Percentiles rank a stretch among this genome's conserved stretches.
Conservation (phyloP, 83 land plant genomes). For the Larix sibirica region DNA sequence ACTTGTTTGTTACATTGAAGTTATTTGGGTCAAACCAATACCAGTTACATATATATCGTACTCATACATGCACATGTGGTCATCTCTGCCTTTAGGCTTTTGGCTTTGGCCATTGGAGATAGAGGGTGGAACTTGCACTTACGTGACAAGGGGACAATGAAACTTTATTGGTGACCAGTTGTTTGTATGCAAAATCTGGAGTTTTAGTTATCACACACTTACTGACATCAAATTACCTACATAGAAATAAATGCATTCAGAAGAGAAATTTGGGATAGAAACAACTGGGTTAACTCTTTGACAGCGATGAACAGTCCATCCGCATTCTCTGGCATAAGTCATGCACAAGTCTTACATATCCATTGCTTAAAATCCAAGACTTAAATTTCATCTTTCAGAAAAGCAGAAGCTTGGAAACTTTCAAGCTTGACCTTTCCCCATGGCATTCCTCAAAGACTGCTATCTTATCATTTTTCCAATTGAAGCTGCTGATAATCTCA, state of each 20-base stretch:
- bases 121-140: too few species aligned
- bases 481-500: too few species aligned
- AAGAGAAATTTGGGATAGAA: neutral
- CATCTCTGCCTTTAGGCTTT: too few species aligned
- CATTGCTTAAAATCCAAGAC: neutral
- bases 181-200: neutral
- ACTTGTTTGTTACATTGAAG: too few species aligned
- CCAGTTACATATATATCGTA: too few species aligned
- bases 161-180: too few species aligned
- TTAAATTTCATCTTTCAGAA: neutral
- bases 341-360: neutral
- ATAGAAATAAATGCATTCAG: neutral
- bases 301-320: neutral
- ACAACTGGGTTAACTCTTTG: neutral
- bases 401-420: neutral
- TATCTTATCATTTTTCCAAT: neutral
- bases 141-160: too few species aligned
- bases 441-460: neutral
- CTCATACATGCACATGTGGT: too few species aligned
- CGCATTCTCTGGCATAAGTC: neutral
- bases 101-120: too few species aligned
- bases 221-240: neutral
- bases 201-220: neutral
- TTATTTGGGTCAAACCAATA: too few species aligned
- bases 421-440: neutral